These are phyloP conservation scores for Teunomyces barrocoloradensis DNA, from an alignment of 805 yeast species.

Conservation along the genomic window DNA sequence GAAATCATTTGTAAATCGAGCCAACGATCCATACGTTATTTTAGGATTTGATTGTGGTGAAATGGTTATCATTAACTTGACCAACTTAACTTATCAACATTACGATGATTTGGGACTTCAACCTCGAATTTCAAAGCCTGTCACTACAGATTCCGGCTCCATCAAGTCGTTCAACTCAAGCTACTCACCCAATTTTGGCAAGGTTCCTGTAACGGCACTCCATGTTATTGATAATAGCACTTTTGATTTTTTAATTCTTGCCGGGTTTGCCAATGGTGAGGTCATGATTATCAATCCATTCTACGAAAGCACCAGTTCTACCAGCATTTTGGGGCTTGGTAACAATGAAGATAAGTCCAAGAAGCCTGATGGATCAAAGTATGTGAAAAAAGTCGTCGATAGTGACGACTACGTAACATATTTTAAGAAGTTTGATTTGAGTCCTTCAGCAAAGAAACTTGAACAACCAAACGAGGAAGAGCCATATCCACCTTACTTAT, in stretches of 20 bases:
- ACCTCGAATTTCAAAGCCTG: constrained; percentile 7
- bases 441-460: constrained; percentile 21
- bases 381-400: constrained; percentile 17
- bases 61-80: constrained; percentile 57
- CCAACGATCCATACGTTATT: constrained; percentile 46
- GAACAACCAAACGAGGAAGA: constrained; percentile 6
- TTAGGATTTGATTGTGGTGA: constrained; percentile 71
- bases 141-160: constrained; percentile 4
- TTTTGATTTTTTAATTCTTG: constrained; percentile 48
- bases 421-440: constrained; percentile 35
- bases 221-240: constrained; percentile 26
- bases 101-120: constrained; percentile 38
- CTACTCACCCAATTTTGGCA: constrained; percentile 7
- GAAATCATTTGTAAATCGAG: constrained; percentile 24
- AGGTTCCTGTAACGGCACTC: constrained; percentile 19
- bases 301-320: neutral
- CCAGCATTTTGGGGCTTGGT: constrained; percentile 14
- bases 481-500: constrained; percentile 11
- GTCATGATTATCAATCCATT: constrained; percentile 46
- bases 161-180: constrained; percentile 16
- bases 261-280: constrained; percentile 67
- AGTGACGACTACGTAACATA: constrained; percentile 33
- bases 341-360: constrained; percentile 3
- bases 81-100: constrained; percentile 41
- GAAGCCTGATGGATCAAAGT: constrained; percentile 8